These are phyloP conservation scores for Aureobasidium sp. DNA, from an alignment of 2,329 filamentous ascomycete species.

Conservation along the genomic window DNA sequence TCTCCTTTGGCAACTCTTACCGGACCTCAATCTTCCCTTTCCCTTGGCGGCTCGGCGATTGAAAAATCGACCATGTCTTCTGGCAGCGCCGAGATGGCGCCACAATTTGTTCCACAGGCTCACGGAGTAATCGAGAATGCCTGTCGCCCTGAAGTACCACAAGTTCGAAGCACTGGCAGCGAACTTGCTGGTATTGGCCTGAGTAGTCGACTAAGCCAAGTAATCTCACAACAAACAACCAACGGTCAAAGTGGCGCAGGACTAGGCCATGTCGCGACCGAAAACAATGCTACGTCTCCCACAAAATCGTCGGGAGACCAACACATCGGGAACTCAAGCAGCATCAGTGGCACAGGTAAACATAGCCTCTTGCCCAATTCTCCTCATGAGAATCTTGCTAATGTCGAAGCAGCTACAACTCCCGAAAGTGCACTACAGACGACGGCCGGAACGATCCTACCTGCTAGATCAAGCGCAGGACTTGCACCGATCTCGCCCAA, in stretches of 20 bases:
- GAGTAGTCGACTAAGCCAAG: neutral
- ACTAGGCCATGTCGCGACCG: neutral
- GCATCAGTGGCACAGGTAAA: neutral
- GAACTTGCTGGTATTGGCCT: neutral
- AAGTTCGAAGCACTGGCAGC: neutral
- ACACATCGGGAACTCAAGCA: neutral
- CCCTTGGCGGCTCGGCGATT: neutral
- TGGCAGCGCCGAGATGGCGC: neutral
- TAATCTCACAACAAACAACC: neutral
- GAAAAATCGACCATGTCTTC: neutral
- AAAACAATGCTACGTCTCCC: neutral
- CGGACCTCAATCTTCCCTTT: neutral
- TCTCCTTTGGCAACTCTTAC: conserved; percentile 1
- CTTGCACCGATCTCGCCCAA: neutral
- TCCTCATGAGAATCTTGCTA: neutral
- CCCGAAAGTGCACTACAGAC: neutral
- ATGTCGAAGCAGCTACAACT: neutral
- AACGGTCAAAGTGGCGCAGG: neutral
- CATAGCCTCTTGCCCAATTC: neutral
- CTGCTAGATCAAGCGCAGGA: neutral
- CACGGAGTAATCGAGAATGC: neutral
- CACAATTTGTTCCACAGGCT: neutral
- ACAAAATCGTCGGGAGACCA: neutral
- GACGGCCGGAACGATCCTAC: neutral
- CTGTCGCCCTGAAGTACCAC: neutral